Evolutionary conservation across 768 basidiomycete genomes (phyloP).

Genomic region (Podaxis sp.): DNA sequence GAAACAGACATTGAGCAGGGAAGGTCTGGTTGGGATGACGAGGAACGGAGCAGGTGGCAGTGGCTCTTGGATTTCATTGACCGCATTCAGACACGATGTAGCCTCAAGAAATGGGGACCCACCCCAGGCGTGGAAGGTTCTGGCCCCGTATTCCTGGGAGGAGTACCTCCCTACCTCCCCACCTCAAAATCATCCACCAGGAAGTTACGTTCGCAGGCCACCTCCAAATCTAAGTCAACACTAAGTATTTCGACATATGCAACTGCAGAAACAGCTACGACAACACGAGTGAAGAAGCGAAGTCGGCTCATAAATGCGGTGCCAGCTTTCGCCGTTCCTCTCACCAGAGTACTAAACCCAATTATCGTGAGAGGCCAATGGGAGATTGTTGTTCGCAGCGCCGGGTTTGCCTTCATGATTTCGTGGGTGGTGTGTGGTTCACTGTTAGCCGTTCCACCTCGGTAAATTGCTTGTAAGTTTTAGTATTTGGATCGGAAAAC

Average conservation of each 20-base stretch:
- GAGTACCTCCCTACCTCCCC: conserved; percentile 6
- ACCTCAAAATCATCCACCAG: conserved; percentile 13
- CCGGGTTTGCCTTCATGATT: conserved; percentile 44
- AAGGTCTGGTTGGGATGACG: not conserved
- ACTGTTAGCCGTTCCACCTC: conserved; percentile 42
- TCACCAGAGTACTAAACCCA: conserved; percentile 69
- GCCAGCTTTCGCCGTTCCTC: conserved; percentile 68
- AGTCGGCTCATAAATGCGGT: conserved; percentile 52
- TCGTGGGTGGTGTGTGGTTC: conserved; percentile 40
- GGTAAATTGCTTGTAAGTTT: conserved; percentile 17
- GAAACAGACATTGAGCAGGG: not conserved
- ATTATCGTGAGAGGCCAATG: conserved; percentile 78
- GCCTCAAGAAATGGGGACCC: conserved; percentile 36
- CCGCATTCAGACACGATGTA: conserved; percentile 44
- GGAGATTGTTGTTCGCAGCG: conserved; percentile 76
- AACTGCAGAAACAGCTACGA: conserved; percentile 18
- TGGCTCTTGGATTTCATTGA: conserved; percentile 31
- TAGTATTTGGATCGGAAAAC: not conserved
- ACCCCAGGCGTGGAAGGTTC: not conserved
- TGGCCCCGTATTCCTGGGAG: conserved; percentile 8
- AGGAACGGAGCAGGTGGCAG: conserved; percentile 8
- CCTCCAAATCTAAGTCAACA: conserved; percentile 17
- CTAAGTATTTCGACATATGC: conserved; percentile 8
- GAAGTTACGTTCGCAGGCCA: conserved; percentile 5
- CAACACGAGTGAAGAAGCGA: conserved; percentile 34